Base-by-base conservation (phyloP, 495 filamentous ascomycete genomes). In the Xylaria scruposa region DNA sequence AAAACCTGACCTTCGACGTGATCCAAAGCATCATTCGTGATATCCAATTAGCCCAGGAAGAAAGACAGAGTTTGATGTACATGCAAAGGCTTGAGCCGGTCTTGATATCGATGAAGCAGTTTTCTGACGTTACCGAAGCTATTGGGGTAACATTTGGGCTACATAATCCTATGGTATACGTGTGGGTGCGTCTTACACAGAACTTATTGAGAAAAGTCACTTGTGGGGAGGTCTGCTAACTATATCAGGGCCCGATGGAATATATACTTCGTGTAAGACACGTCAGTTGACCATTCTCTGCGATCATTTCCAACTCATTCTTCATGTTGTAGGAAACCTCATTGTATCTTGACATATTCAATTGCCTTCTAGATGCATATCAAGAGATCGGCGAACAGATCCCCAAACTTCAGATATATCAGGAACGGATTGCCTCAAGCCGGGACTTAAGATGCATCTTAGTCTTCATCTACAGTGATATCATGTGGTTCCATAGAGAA, bases 401-500 rank as follows among this genome's bases (percentile, higher is more conserved):
- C 13, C 80, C 84, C 3, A 61, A 79, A 6, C 71, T 85, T 4
- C 24, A 62, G 47, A 56, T 77, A 64, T 83, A 85, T 71, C 12
- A 49, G 10, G 61, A 65, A 65, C 38, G 10, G n/a, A 10, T 65
- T 33, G 40, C 61, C 10, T 29, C 24, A 1, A 47, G 19, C 76
- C 60, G 53, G 31, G 29, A 76, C 10, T 76, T 84, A 71, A 64
- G 63, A 31, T 42, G 65, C 13, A 72, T 78, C 58, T 72, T 85
- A 10, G 69, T 65, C 4, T 58, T 79, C 21, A 75, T 86, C 17
- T 86, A 82, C 67, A 74, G 75, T 40, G 85, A 86, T 72, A 82
- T 87, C 31, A 67, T 86, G 15, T 75, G 79, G n/a, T 87, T 87
- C 67, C 83, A 87, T 63, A 70, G 54, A 54, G 60, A 73, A 58